Base-by-base conservation (phyloP, 306 rosid species). In the Vigna hirtella region DNA sequence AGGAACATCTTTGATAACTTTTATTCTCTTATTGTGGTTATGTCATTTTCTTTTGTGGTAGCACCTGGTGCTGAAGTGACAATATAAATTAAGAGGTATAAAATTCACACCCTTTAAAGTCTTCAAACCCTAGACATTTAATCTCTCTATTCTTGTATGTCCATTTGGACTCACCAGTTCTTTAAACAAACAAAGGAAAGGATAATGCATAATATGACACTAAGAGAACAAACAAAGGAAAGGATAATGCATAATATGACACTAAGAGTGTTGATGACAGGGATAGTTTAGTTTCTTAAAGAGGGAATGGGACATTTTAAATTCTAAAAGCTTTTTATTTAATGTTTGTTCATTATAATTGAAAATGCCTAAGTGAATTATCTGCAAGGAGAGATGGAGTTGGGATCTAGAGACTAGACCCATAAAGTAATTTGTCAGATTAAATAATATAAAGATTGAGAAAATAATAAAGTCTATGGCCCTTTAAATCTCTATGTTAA, bases 361-460 rank as follows among this genome's bases (percentile, higher is more conserved):
- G 75, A 73, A 63, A 32, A 66, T 32, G 24, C 55, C 47, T 66
- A 66, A 73, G 17, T 73, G 22, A 32, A 53, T 66, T 59, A 53
- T 22, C 15, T 7, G 2, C 47, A 42, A 62, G 45, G 24, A 30
- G 8, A 30, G 42, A 1, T 30, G 66, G 20, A 59, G 11, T 6
- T 28, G 20, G 66, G 42, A 30, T 30, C 6, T 34, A 34, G 38
- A 34, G 38, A 34, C 66, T 59, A 59, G 66, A 59, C 42, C 66
- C 66, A 14, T 30, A 30, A 59, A 48, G 12, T 18, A 30, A 30
- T 55, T 55, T 56, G 5, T 22, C 63, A 6, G 73, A 49, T 67
- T 66, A 59, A 58, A 59, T 28, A 28, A 61, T 20, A 61, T 61
- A 61, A 30, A 61, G 16, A 30, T 30, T 15, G 32, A 64, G 15